Percentiles rank a stretch among this genome's conserved stretches.
phyloP scores from a whole-genome alignment of 352 stramenopile genomes.

The Globisporangium heterothallicum region DNA sequence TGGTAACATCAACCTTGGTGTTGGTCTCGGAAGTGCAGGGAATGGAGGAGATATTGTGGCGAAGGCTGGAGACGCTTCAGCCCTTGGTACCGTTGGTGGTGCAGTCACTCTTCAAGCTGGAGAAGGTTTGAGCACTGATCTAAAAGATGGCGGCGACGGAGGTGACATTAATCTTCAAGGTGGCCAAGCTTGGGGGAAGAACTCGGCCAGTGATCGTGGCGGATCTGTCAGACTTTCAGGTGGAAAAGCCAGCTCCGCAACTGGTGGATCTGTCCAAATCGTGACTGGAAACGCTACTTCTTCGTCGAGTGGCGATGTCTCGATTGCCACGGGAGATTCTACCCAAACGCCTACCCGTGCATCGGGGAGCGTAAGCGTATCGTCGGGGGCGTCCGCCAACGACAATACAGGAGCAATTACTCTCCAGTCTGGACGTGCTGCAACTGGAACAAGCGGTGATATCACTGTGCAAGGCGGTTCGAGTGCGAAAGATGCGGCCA shows the following conservation, averaged over 20 bases:
- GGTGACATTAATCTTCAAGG: constrained; percentile 63
- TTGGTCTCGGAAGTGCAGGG: constrained; percentile 47
- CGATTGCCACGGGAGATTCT: constrained; percentile 46
- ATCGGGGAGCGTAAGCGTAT: constrained; percentile 41
- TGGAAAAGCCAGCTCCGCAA: constrained; percentile 43
- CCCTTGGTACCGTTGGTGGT: constrained; percentile 34
- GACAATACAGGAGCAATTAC: constrained; percentile 36
- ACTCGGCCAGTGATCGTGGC: constrained; percentile 29
- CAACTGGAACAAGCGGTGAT: constrained; percentile 47
- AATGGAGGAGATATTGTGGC: constrained; percentile 64
- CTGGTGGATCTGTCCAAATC: constrained; percentile 46
- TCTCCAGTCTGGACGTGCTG: constrained; percentile 33
- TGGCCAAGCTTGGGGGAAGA: constrained; percentile 50
- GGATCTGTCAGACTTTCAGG: constrained; percentile 42
- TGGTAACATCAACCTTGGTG: constrained; percentile 55
- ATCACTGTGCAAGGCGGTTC: constrained; percentile 40
- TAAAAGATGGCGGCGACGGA: constrained; percentile 56
- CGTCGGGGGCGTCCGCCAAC: constrained; percentile 34
- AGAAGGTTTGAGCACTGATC: constrained; percentile 34
- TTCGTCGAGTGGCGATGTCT: constrained; percentile 59
- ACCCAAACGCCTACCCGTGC: constrained; percentile 26
- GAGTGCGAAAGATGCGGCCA: constrained; percentile 39
- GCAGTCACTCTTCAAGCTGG: constrained; percentile 38
- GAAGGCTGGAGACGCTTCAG: constrained; percentile 57
- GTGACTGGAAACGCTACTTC: constrained; percentile 46